Evolutionary conservation across 2,329 filamentous ascomycete species (phyloP).

Genomic region (Atkinsonella texensis): DNA sequence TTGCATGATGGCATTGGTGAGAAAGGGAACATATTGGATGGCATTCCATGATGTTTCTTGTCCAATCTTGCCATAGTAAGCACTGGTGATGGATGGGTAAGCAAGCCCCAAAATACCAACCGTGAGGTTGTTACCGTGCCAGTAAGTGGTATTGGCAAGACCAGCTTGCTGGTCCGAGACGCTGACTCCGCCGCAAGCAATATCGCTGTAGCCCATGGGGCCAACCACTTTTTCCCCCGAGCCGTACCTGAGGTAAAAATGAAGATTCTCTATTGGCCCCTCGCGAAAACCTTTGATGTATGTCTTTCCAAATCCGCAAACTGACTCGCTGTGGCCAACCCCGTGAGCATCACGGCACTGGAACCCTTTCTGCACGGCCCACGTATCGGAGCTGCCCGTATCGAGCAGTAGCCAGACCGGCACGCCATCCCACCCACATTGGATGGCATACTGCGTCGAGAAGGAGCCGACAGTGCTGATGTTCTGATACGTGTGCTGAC

Average conservation of each 20-base stretch:
- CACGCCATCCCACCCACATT: constrained; percentile 27
- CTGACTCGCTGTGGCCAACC: constrained; percentile 15
- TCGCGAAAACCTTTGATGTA: constrained; percentile 28
- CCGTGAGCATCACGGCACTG: constrained; percentile 28
- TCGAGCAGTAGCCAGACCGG: constrained; percentile 33
- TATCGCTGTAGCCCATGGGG: constrained; percentile 33
- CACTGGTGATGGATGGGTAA: constrained; percentile 37
- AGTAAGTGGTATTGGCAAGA: constrained; percentile 36
- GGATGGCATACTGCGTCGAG: constrained; percentile 30
- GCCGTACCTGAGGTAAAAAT: constrained; percentile 34
- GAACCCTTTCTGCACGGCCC: constrained; percentile 30
- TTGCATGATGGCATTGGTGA: constrained; percentile 35
- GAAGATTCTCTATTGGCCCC: constrained; percentile 26
- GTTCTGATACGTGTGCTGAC: constrained; percentile 22
- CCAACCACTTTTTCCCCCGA: constrained; percentile 37
- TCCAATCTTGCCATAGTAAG: constrained; percentile 27
- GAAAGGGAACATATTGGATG: constrained; percentile 34
- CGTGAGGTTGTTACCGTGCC: constrained; percentile 40
- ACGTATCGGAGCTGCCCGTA: constrained; percentile 41
- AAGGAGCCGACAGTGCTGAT: constrained; percentile 24
- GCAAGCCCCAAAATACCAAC: constrained; percentile 39
- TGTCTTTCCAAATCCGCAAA: constrained; percentile 30
- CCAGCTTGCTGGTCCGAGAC: constrained; percentile 35
- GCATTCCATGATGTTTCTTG: constrained; percentile 27
- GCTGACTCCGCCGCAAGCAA: constrained; percentile 31